Percentiles rank a stretch among this genome's conserved stretches.
Evolutionary conservation across 2,329 filamentous ascomycete genomes (phyloP).

Genomic region (Helicocarpus griseus): DNA sequence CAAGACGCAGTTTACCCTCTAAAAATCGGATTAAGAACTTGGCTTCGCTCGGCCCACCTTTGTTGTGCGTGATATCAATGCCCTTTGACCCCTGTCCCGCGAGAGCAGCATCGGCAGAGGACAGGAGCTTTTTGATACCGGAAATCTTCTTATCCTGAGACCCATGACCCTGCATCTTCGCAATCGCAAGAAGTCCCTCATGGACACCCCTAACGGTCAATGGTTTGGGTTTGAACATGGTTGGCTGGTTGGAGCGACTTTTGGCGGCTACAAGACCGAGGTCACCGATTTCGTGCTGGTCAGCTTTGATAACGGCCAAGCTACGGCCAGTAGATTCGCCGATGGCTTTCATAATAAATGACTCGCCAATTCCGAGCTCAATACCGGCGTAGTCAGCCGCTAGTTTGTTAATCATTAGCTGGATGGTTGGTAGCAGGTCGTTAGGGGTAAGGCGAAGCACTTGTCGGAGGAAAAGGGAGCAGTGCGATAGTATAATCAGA

Average conservation of each 20-base stretch:
- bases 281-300: conserved; percentile 94
- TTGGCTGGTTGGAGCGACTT: conserved; percentile 87
- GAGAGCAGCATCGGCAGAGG: conserved; percentile 67
- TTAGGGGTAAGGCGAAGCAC: conserved; percentile 84
- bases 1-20: conserved; percentile 86
- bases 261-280: conserved; percentile 90
- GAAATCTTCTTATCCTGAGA: conserved; percentile 87
- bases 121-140: conserved; percentile 92
- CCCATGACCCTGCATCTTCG: conserved; percentile 75
- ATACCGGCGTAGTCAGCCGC: conserved; percentile 95
- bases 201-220: conserved; percentile 81
- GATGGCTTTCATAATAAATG: conserved; percentile 96
- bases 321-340: conserved; percentile 87
- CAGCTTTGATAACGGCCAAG: conserved; percentile 79
- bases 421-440: conserved; percentile 77
- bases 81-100: conserved; percentile 55
- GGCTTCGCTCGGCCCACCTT: conserved; percentile 86
- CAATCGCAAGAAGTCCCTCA: conserved; percentile 78
- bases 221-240: conserved; percentile 96
- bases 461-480: conserved; percentile 81
- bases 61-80: conserved; percentile 81
- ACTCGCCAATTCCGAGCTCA: conserved; percentile 96
- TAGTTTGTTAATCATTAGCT: conserved; percentile 97
- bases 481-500: conserved; percentile 77
- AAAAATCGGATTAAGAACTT: conserved; percentile 90